These are phyloP conservation scores for Wilhelminamyces savonicus DNA, from an alignment of 805 yeast species.

Conservation along the genomic window DNA sequence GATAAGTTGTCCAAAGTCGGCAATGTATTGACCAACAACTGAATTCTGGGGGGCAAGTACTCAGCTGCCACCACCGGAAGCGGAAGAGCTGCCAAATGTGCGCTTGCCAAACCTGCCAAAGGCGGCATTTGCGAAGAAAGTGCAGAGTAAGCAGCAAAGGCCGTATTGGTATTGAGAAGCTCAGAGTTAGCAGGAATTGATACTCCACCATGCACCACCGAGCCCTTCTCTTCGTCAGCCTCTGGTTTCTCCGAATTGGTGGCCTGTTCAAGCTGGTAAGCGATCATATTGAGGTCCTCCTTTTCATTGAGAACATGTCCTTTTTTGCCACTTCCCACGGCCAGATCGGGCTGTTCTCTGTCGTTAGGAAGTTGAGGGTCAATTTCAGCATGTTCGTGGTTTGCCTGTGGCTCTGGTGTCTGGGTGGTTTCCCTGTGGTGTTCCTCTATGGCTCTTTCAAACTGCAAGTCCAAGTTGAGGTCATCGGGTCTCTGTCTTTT, in stretches of 20 bases:
- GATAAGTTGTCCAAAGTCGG: slow-evolving; percentile 79
- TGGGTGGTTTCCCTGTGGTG: slow-evolving; percentile 7
- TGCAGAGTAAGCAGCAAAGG: slow-evolving; percentile 38
- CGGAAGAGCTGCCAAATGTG: slow-evolving; percentile 58
- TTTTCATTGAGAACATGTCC: slow-evolving; percentile 11
- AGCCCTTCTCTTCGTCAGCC: slow-evolving; percentile 1
- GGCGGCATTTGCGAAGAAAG: slow-evolving; percentile 33
- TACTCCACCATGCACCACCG: slow-evolving; percentile 7
- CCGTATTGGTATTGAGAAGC: slow-evolving; percentile 32
- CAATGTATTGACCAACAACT: slow-evolving; percentile 58
- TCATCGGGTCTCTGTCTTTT: slow-evolving; percentile 2
- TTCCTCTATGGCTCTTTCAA: slow-evolving; percentile 13
- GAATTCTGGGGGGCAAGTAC: slow-evolving; percentile 53
- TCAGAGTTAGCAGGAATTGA: slow-evolving; percentile 36
- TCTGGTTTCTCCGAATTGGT: slow-evolving; percentile 12
- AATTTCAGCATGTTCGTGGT: background rate
- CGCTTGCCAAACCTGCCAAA: slow-evolving; percentile 29
- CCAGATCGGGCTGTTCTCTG: no score
- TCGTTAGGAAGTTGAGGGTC: no score
- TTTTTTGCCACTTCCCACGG: no score
- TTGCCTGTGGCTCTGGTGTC: slow-evolving; percentile 2
- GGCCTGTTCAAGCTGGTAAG: slow-evolving; percentile 26
- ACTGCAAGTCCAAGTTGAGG: slow-evolving; percentile 9
- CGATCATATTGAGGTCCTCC: slow-evolving; percentile 24
- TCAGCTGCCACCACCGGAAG: slow-evolving; percentile 52